These are phyloP conservation scores for Pleurotus salmoneostramineus DNA, from an alignment of 768 basidiomycete species.

Conservation along the genomic window DNA sequence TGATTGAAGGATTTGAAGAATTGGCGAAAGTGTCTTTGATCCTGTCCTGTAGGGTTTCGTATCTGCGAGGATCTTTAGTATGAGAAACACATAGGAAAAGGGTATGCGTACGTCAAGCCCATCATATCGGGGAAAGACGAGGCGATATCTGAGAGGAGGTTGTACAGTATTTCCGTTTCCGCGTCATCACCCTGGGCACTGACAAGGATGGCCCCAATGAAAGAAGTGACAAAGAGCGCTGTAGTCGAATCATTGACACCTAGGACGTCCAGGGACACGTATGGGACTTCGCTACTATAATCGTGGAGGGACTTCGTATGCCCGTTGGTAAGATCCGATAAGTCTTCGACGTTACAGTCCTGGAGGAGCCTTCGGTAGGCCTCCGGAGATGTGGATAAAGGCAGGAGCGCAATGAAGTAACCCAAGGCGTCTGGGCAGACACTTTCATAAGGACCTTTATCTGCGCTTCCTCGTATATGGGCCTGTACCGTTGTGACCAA, in stretches of 20 bases:
- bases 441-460: slow-evolving; percentile 37
- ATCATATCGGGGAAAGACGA: slow-evolving; percentile 67
- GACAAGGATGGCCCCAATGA: slow-evolving; percentile 69
- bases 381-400: slow-evolving; percentile 54
- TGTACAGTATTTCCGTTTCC: slow-evolving; percentile 80
- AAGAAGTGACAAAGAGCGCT: slow-evolving; percentile 72
- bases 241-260: slow-evolving; percentile 58
- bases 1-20: slow-evolving; percentile 67
- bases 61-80: slow-evolving; percentile 38
- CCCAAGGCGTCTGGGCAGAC: slow-evolving; percentile 61
- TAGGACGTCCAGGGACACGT: slow-evolving; percentile 52
- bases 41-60: slow-evolving; percentile 71
- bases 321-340: slow-evolving; percentile 33
- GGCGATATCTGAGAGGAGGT: slow-evolving; percentile 69
- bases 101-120: slow-evolving; percentile 61
- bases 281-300: slow-evolving; percentile 40
- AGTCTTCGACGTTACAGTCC: slow-evolving; percentile 55
- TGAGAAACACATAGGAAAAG: slow-evolving; percentile 1
- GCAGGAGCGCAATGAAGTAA: slow-evolving; percentile 77
- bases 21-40: slow-evolving; percentile 70
- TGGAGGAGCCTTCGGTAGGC: slow-evolving; percentile 59
- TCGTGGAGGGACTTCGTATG: slow-evolving; percentile 33
- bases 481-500: slow-evolving; percentile 56
- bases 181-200: slow-evolving; percentile 76
- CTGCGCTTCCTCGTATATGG: slow-evolving; percentile 21